Evolutionary conservation across 2,329 filamentous ascomycete genomes (phyloP), one percentile per base, ranked within the genome.

Genomic region (Calonectria honghensis): DNA sequence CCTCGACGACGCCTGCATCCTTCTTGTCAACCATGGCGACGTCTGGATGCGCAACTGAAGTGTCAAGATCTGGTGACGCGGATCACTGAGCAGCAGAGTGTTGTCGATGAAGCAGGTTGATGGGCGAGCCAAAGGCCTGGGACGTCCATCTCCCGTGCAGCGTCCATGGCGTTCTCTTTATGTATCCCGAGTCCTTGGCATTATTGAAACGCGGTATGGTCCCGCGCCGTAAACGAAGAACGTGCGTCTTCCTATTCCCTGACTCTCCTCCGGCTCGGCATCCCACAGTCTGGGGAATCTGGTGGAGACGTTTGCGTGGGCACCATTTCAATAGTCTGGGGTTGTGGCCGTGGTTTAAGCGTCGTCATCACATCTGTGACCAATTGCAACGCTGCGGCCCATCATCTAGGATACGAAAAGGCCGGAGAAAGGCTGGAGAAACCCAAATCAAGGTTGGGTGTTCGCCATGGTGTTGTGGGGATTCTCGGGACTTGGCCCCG

Each of bases 361-460:
- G 35, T 41, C 13, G 32, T 41, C n/a, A 35, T 41, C 7, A 41
- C 35, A 13, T 16, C 35, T 29, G 35, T 13, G n/a, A 29, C 57
- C 57, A 61, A 61, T 61, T 39, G 57, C 35, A 61, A 24, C 35
- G 35, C 57, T 41, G 27, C 57, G 6, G 35, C 32, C n/a, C 24
- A 35, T 32, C 57, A 61, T 14, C 27, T 29, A 10, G 32, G n/a
- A 18, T 24, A n/a, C 14, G 16, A 41, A 14, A n/a, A 29, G 31
- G 35, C 27, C 57, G 57, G 57, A 61, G 57, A 61, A 61, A 61
- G 35, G n/a, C n/a, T 39, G 57, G 57, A 41, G 57, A 61, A 61
- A 61, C 57, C 35, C 57, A 39, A 61, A 16, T 61, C 57, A 27
- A 61, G 37, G 57, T 61, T 41, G 57, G 16, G 51, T 10, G 51